Base-by-base conservation (phyloP, 2,329 filamentous ascomycete genomes). In the Nothomitra cinnamomea region DNA sequence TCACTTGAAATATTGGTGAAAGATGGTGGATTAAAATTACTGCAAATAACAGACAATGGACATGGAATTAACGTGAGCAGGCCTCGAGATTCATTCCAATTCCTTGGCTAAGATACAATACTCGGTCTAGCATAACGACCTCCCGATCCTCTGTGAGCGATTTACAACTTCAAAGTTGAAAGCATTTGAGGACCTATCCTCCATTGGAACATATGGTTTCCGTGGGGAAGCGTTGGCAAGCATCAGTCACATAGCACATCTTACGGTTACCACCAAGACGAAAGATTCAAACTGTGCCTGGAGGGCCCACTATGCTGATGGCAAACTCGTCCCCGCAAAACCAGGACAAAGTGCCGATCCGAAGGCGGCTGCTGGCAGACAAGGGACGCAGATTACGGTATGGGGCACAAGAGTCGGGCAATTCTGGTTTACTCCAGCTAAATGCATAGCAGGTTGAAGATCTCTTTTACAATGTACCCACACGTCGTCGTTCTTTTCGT, bases 101-200 rank as follows among this genome's bases (percentile, higher is more conserved):
- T 32, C 28, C 10, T 32, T 32, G 5, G 28, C 28, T 32, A 10
- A 32, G 4, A 32, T 32, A 5, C 28, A 5, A 32, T 32, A 10
- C 28, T 10, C 28, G 28, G 4, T 4, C 36, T 54, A 94, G 86
- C 87, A 84, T 75, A 88, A 94, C 58, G 92, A 98, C 65, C 66
- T 98, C 56, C 75, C 85, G 1, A 94, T 98, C 55, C 74, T 98
- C 2, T 98, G 92, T 63, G 88, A 96, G 66, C 82, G 92, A 51
- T 95, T 95, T 65, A 98, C 92, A 8, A 98, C 92, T 0, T 96
- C 90, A 12, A 98, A 98, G 65, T 75, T 98, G 55, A 88, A 92
- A 60, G 79, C 80, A 3, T 98, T 98, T 60, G 90, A 96, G 65
- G 92, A 98, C 65, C 73, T 98, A 49, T 80, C 80, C 41, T 85